Evolutionary conservation across 441 rosid genomes (phyloP), one percentile per base, ranked within the genome.

Genomic region (Raphanus hybrid): DNA sequence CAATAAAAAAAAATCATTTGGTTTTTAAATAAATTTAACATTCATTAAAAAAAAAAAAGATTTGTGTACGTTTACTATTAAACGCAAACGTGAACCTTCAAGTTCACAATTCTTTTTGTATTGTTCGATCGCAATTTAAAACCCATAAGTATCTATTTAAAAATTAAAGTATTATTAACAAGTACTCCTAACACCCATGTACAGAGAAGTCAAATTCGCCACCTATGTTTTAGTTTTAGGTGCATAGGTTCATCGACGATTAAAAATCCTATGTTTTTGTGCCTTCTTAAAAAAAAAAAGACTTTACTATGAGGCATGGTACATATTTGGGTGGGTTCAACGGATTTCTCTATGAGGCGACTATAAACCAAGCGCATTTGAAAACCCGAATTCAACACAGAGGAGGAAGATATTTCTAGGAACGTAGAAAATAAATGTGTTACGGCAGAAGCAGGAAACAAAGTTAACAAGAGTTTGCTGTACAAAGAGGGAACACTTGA

Each of bases 381-480:
- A 15, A 52, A 52, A 52, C 8, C 16, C 57, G 8, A 50, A 50
- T 50, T 14, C 57, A 14, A 52, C 8, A 50, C 34, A 6, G 37
- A 2, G 50, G 55, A 6, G 4, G 58, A 9, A 55, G 27, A 55
- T 5, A 18, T 16, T 8, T 55, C 11, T 16, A 16, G 27, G 60
- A 54, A 54, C 8, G 12, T 55, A 8, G 60, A 55, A 54, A 16
- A 18, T 18, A 8, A 55, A 52, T 2, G 60, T 15, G 59, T 54
- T 54, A 54, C 14, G 11, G 50, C 5, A 43, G 23, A 29, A 8
- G 27, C 60, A 65, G 72, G 62, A 52, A 52, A 15, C 2, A 7
- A 52, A 52, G 58, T 16, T 52, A 52, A 52, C 58, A 15, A 52
- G 58, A 52, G 58, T 52, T 52, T 52, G 58, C 58, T 52, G 23